These are phyloP conservation scores for Populus deltoides DNA, from an alignment of 345 rosid species.

Conservation along the genomic window DNA sequence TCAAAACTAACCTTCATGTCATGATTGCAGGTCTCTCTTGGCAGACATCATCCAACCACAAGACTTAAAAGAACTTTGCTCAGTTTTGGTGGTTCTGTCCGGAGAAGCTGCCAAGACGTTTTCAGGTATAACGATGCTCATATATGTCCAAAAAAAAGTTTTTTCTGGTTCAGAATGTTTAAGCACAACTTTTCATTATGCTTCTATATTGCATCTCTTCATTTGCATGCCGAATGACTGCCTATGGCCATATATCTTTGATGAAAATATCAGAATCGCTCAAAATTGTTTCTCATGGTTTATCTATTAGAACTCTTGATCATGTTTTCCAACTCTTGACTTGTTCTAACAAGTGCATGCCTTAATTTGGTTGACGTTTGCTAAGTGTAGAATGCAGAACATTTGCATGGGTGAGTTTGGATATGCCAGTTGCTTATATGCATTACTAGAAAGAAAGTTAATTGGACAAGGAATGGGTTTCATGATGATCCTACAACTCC, in stretches of 20 bases:
- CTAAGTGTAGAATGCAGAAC: background rate
- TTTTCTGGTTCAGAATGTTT: background rate
- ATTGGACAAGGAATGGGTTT: background rate
- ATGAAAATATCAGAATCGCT: background rate
- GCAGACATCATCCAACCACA: conserved; percentile 91
- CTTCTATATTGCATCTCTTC: background rate
- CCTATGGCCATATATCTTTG: background rate
- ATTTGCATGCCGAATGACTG: background rate
- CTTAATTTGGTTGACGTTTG: background rate
- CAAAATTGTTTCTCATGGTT: background rate
- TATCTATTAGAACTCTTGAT: background rate
- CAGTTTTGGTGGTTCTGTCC: conserved; percentile 78
- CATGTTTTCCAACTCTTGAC: background rate
- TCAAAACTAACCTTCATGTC: conserved; percentile 33
- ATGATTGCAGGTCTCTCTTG: conserved; percentile 74
- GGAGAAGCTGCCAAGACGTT: conserved; percentile 75
- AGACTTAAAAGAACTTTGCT: conserved; percentile 93
- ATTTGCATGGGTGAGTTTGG: background rate
- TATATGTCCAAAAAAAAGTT: background rate
- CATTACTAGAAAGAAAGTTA: background rate
- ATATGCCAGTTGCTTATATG: background rate
- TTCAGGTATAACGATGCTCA: conserved; percentile 46
- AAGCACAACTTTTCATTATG: background rate
- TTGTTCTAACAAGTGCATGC: background rate
- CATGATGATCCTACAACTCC: background rate